Evolutionary conservation across 2,329 filamentous ascomycete genomes (phyloP), one percentile per base, ranked within the genome.

Genomic region (Camillea tinctor): DNA sequence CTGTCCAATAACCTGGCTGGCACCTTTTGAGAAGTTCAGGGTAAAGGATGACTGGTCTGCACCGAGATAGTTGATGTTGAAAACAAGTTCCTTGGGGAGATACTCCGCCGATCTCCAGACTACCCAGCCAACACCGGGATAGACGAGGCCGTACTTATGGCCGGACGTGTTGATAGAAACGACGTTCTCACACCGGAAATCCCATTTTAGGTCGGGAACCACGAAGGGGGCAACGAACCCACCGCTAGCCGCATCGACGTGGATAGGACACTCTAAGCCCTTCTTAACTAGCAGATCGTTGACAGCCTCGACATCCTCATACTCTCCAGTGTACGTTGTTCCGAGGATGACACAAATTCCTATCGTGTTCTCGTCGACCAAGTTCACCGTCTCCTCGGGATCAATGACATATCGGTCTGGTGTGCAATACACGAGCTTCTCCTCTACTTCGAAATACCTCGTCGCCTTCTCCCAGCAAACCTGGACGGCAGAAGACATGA

Each of bases 1-100:
- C 78, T 98, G 94, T 24, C 92, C 94, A 63, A 98, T 96, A 71
- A 97, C 91, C 73, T 97, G 93, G 5, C 90, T 92, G 13, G 94
- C 94, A 59, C 93, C 93, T 76, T 97, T 96, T 73, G 91, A 96
- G 81, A 98, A 98, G 82, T 98, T 98, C 61, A 98, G 87, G 0
- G 94, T 97, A 79, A 97, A 97, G 2, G 92, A 97, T 1, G 93
- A 90, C 75, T 98, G 94, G 73, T 97, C 92, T 11, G 94, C 93
- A 54, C 94, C 94, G 5, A 97, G 89, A 79, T 98, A 98, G 84
- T 97, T 97, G 84, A 98, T 97, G 83, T 97, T 97, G 86, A 98
- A 98, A 70, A 98, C 92, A 21, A 97, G 88, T 71, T 97, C 93
- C 73, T 94, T 84, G 7, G 94, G 94, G 2, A 97, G 84, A 77